These are phyloP conservation scores for Globisporangium carolinianum DNA, from an alignment of 352 stramenopile genomes.

Conservation along the genomic window DNA sequence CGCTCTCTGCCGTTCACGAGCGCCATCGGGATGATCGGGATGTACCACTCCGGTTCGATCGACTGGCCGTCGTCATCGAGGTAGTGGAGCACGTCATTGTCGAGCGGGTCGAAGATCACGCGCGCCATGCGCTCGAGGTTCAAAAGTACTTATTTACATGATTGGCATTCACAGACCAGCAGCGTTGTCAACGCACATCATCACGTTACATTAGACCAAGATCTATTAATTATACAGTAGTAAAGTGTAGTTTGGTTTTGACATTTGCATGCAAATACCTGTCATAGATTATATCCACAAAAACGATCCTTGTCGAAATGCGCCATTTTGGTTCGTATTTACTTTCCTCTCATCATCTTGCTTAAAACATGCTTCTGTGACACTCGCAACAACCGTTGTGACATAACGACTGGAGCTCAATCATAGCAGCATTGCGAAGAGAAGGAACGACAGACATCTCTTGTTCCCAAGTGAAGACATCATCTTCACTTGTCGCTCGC, in stretches of 20 bases:
- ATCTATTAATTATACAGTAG: no score
- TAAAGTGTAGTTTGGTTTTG: no score
- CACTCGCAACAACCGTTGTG: neutral
- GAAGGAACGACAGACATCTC: neutral
- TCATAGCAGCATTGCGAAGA: neutral
- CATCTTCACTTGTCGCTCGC: neutral
- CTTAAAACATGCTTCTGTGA: neutral
- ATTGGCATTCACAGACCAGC: no score
- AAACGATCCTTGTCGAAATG: neutral
- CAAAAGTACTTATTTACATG: no score
- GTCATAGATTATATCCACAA: no score
- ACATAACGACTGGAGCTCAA: neutral
- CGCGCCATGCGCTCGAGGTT: slow-evolving; percentile 85
- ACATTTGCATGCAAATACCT: no score
- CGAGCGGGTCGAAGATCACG: slow-evolving; percentile 80
- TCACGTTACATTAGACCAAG: no score
- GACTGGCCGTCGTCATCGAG: slow-evolving; percentile 89
- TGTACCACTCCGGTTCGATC: slow-evolving; percentile 91
- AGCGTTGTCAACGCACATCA: no score
- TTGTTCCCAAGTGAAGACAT: no score
- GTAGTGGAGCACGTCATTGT: slow-evolving; percentile 89
- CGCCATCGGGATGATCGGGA: slow-evolving; percentile 96
- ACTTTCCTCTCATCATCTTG: neutral
- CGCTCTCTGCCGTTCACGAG: slow-evolving; percentile 96
- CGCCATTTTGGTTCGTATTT: neutral